phyloP scores from a whole-genome alignment of 23 red algal genomes.

The Gracilaria caudata region DNA sequence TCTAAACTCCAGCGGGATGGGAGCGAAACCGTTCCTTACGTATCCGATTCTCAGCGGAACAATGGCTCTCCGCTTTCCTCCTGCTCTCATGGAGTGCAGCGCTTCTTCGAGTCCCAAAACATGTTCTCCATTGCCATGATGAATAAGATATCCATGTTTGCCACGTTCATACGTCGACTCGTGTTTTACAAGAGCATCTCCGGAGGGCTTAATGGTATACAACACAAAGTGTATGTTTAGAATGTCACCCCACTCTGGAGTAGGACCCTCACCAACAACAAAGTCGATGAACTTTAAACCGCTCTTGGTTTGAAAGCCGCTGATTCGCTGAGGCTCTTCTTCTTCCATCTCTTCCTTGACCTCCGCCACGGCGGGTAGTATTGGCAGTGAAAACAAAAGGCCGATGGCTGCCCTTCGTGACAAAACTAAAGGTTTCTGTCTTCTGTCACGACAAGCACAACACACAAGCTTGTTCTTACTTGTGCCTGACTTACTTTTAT shows the following conservation, averaged over 20 bases:
- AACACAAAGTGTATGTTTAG: conserved; percentile 80
- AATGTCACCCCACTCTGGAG: conserved; percentile 92
- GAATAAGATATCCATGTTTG: conserved; percentile 71
- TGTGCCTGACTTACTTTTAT: background rate
- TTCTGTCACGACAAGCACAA: background rate
- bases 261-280: conserved; percentile 55
- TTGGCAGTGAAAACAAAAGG: conserved; percentile 7
- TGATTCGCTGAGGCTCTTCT: background rate
- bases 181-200: conserved; percentile 41
- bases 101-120: conserved; percentile 91
- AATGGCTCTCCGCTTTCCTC: conserved; percentile 80
- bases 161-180: conserved; percentile 56
- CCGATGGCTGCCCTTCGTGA: background rate
- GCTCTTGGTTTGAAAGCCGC: conserved; percentile 43
- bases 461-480: background rate
- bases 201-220: conserved; percentile 77
- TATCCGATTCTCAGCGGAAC: conserved; percentile 84
- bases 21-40: conserved; percentile 68
- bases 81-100: conserved; percentile 86
- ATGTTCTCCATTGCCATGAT: conserved; percentile 89
- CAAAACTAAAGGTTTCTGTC: background rate
- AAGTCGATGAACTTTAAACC: conserved; percentile 88
- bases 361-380: background rate
- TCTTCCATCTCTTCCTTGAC: background rate
- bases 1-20: conserved; percentile 65